A percentile compares a stretch with the other conserved stretches of the same genome.
Conservation (phyloP, 768 basidiomycete species). For the Mycena venus region DNA sequence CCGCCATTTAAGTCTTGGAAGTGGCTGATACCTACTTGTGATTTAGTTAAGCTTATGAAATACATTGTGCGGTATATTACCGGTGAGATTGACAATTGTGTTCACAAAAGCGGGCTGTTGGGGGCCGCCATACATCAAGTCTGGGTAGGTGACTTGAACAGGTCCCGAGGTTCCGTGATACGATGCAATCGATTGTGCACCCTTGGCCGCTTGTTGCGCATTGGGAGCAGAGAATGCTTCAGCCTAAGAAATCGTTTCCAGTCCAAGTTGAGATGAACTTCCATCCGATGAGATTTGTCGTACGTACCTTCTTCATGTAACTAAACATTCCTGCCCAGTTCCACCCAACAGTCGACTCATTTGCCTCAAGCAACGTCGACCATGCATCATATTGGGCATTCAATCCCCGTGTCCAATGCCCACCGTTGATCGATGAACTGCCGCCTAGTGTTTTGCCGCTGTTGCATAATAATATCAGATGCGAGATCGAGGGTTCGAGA, state of each 20-base stretch:
- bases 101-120: constrained; percentile 63
- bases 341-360: constrained; percentile 59
- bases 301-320: constrained; percentile 62
- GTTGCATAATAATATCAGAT: no score
- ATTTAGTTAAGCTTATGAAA: not conserved
- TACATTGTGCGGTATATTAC: not conserved
- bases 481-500: no score
- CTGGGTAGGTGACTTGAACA: constrained; percentile 66
- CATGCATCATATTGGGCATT: constrained; percentile 49
- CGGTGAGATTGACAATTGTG: constrained; percentile 61
- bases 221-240: constrained; percentile 64
- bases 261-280: no score
- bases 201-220: constrained; percentile 48
- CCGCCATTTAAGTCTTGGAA: constrained; percentile 69
- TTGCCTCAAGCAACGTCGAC: constrained; percentile 44
- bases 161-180: constrained; percentile 69
- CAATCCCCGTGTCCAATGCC: constrained; percentile 47
- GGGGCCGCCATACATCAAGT: constrained; percentile 69
- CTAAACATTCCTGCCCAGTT: constrained; percentile 58
- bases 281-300: no score
- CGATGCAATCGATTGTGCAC: constrained; percentile 58
- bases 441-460: no score
- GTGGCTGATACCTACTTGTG: constrained; percentile 51
- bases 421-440: constrained; percentile 50
- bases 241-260: constrained; percentile 44